phyloP scores from a whole-genome alignment of 345 rosid species.

The Hirschfeldia incana region DNA sequence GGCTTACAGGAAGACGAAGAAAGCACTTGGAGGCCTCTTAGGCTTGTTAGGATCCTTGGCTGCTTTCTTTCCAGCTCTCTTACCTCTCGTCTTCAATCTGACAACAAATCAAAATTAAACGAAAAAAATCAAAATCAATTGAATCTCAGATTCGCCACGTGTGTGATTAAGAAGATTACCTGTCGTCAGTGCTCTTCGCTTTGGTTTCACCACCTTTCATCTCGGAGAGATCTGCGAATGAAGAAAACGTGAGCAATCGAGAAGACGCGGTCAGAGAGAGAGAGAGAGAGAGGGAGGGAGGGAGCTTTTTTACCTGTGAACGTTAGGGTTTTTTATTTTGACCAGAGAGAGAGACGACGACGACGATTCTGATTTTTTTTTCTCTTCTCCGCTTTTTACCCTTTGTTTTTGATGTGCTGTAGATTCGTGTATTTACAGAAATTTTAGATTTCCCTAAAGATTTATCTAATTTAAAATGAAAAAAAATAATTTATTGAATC shows the following conservation, averaged over 20 bases:
- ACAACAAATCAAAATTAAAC: neutral
- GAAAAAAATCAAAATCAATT: neutral
- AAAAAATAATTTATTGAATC: neutral
- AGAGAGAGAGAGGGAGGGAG: neutral
- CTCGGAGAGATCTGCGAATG: conserved; percentile 43
- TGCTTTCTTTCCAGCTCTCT: conserved; percentile 50
- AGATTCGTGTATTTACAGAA: neutral
- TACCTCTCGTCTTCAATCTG: conserved; percentile 60
- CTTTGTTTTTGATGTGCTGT: conserved; percentile 1
- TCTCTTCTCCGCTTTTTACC: neutral
- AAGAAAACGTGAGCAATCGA: conserved; percentile 15
- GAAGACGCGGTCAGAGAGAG: conserved; percentile 11
- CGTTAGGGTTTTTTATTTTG: conserved; percentile 43
- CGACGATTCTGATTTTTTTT: conserved; percentile 11
- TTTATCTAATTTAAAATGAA: neutral
- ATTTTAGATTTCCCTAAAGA: neutral
- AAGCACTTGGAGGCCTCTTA: conserved; percentile 75
- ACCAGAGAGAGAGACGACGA: conserved; percentile 11
- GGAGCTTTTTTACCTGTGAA: conserved; percentile 5
- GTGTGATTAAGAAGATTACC: conserved; percentile 29
- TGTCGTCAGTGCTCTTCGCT: conserved; percentile 41
- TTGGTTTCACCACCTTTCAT: conserved; percentile 71
- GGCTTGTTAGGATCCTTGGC: conserved; percentile 78
- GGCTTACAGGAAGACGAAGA: conserved; percentile 72
- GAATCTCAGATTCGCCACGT: conserved; percentile 2